Base-by-base conservation (phyloP, 352 stramenopile species). In the Thalassiosira delicatula region DNA sequence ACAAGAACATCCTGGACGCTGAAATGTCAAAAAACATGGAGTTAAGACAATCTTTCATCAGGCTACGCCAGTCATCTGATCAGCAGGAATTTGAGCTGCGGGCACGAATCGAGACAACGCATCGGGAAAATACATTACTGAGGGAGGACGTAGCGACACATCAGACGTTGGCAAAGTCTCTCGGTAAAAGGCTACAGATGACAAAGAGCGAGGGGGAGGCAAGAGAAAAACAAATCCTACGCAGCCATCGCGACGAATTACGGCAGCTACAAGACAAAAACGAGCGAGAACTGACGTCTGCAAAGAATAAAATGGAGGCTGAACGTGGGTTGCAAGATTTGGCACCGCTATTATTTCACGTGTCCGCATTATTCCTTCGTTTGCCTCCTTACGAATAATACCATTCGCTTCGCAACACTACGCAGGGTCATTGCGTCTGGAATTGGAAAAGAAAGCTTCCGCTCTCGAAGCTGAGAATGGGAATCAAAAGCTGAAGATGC, bases 401-500 rank as follows among this genome's bases (percentile, higher is more conserved):
- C 32, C 27, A 59, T n/a, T n/a, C 49, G 32, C 32, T 70, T 57
- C 25, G 5, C 37, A 37, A 32, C 4, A 9, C 44, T 59, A 23
- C 27, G n/a, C 25, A 85, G 78, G 42, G 25, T 44, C 42, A n/a
- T 32, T 72, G 49, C 78, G 70, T 19, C 29, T 79, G 7, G 78
- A 77, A 17, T 56, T 60, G 60, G 78, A 85, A 77, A 66, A 46
- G 32, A 77, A 63, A 53, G 42, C 27, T 29, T n/a, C 77, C 35
- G 29, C 63, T 54, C 59, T 79, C 14, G 30, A 85, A 73, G 51
- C 53, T 4, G 42, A 51, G 2, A 70, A 74, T 37, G 53, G 44
- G 12, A 61, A 72, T 14, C 78, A 85, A 77, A 80, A 76, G 33
- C 32, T 56, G 33, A 81, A 77, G 30, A 85, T 85, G 77, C 63